These are phyloP conservation scores for Chlorophyllum brunneum DNA, from an alignment of 768 basidiomycete species.

Conservation along the genomic window DNA sequence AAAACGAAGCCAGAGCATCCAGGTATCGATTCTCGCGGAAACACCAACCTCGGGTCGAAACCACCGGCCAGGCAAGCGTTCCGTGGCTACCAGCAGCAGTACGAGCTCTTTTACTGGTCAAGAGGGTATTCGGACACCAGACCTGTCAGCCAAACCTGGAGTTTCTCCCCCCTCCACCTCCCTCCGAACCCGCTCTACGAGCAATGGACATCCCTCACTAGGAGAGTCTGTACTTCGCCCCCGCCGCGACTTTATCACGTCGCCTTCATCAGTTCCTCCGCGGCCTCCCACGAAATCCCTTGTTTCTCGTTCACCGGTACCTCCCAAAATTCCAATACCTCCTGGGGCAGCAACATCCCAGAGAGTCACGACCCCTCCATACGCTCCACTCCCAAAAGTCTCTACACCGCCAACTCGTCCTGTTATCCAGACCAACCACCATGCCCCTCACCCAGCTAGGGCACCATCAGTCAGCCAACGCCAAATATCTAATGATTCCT, in stretches of 20 bases:
- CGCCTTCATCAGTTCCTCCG: not conserved
- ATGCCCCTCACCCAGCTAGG: constrained; percentile 15
- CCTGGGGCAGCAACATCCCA: not conserved
- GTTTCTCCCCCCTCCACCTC: not conserved
- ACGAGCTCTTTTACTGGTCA: not conserved
- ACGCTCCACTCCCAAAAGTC: constrained; percentile 11
- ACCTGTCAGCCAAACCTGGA: not conserved
- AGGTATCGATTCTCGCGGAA: constrained; percentile 38
- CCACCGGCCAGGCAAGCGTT: constrained; percentile 17
- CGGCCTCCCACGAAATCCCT: not conserved
- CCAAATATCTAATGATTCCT: constrained; percentile 48
- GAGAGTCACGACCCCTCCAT: not conserved
- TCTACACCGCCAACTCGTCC: constrained; percentile 14
- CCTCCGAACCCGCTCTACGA: constrained; percentile 3
- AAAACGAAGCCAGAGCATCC: constrained; percentile 53
- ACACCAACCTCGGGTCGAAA: constrained; percentile 13
- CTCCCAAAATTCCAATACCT: not conserved
- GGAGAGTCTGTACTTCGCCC: not conserved
- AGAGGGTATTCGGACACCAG: not conserved
- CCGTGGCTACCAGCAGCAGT: not conserved
- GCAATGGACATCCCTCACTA: not conserved
- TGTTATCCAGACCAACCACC: constrained; percentile 4
- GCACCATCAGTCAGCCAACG: constrained; percentile 28
- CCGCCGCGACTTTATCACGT: not conserved
- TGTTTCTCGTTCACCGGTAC: not conserved